phyloP scores from a whole-genome alignment of 1,139 yeast genomes.

The Lodderomyces metapsilosis region DNA sequence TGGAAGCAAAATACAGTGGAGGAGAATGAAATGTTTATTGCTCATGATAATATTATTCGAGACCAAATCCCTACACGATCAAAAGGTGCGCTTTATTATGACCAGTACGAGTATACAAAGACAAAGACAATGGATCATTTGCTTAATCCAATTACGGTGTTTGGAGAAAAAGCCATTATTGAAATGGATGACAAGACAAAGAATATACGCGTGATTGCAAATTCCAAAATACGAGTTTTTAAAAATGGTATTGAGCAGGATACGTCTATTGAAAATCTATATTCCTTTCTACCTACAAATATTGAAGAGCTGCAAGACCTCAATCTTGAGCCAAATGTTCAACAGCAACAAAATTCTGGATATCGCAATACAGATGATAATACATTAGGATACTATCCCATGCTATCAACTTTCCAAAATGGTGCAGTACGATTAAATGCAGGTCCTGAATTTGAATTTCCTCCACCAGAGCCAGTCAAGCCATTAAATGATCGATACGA shows the following conservation, averaged over 20 bases:
- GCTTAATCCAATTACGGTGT: constrained; percentile 68
- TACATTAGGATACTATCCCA: constrained; percentile 85
- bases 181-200: constrained; percentile 26
- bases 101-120: constrained; percentile 79
- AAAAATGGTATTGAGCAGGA: constrained; percentile 68
- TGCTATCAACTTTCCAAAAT: constrained; percentile 76
- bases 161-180: constrained; percentile 60
- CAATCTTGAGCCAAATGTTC: constrained; percentile 31
- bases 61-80: constrained; percentile 89
- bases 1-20: constrained; percentile 13
- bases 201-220: constrained; percentile 46
- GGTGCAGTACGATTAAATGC: constrained; percentile 73
- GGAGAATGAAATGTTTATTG: constrained; percentile 24
- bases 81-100: constrained; percentile 76
- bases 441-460: constrained; percentile 62
- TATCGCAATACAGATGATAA: constrained; percentile 72
- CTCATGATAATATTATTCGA: constrained; percentile 48
- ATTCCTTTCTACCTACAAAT: constrained; percentile 68
- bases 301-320: constrained; percentile 25
- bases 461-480: constrained; percentile 31
- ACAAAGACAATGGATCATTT: constrained; percentile 76
- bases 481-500: constrained; percentile 63
- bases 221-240: constrained; percentile 62
- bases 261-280: constrained; percentile 59
- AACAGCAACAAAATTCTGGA: constrained; percentile 48